These are phyloP conservation scores for Podospora anserina DNA, from an alignment of 495 filamentous ascomycete genomes.

Conservation along the genomic window DNA sequence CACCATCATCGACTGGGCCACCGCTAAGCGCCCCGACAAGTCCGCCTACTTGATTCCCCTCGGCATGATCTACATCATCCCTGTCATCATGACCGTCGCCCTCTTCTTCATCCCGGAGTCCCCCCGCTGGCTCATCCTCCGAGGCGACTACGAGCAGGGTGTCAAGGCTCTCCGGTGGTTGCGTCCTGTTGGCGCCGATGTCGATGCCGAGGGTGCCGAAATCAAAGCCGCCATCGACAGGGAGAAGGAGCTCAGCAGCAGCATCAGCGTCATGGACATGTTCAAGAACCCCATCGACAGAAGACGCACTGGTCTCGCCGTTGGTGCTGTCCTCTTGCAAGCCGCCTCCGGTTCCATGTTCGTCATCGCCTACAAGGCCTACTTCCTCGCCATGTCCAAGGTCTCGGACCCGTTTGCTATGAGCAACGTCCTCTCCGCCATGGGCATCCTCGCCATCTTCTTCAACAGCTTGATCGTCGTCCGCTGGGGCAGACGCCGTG, in stretches of 20 bases:
- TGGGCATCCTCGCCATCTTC: slow-evolving; percentile 56
- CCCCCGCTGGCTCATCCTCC: slow-evolving; percentile 59
- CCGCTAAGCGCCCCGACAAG: slow-evolving; percentile 43
- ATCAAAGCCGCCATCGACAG: slow-evolving; percentile 52
- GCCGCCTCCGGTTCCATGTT: slow-evolving; percentile 61
- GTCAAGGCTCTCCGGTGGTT: slow-evolving; percentile 45
- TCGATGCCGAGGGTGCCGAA: slow-evolving; percentile 49
- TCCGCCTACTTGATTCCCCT: slow-evolving; percentile 57
- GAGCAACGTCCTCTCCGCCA: slow-evolving; percentile 53
- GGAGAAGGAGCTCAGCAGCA: slow-evolving; percentile 45
- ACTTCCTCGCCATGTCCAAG: slow-evolving; percentile 63
- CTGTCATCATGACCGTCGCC: slow-evolving; percentile 47
- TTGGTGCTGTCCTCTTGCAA: slow-evolving; percentile 53
- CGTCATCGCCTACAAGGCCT: slow-evolving; percentile 61
- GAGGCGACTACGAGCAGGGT: slow-evolving; percentile 49
- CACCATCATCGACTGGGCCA: slow-evolving; percentile 61
- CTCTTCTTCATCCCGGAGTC: slow-evolving; percentile 62
- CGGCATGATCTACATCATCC: slow-evolving; percentile 57
- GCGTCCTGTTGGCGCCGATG: slow-evolving; percentile 41
- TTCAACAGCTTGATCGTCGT: slow-evolving; percentile 55
- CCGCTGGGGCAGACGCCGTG: slow-evolving; percentile 50
- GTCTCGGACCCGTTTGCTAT: slow-evolving; percentile 59
- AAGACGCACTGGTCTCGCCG: slow-evolving; percentile 48
- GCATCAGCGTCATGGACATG: slow-evolving; percentile 48
- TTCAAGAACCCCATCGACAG: slow-evolving; percentile 53